phyloP scores from a whole-genome alignment of 208 protist genomes.

The Leishmania guyanensis region DNA sequence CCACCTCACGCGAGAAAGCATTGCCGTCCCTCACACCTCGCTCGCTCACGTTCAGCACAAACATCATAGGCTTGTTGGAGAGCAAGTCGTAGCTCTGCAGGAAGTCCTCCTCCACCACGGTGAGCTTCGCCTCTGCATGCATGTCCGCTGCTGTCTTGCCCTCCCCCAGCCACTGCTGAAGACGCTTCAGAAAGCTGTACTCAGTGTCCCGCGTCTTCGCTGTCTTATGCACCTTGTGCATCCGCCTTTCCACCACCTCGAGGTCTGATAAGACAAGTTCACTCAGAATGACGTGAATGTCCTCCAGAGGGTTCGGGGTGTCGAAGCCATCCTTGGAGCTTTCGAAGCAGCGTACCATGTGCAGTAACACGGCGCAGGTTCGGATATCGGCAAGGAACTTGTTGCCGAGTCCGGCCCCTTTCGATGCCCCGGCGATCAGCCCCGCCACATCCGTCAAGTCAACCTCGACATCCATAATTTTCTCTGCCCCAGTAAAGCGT shows the following conservation, averaged over 20 bases:
- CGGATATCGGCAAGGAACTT: conserved; percentile 90
- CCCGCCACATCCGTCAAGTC: conserved; percentile 90
- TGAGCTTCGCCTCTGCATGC: conserved; percentile 11
- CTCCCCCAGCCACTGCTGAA: conserved; percentile 61
- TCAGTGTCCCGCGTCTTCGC: conserved; percentile 47
- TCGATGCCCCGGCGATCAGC: conserved; percentile 85
- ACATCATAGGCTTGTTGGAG: conserved; percentile 83
- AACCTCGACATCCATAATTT: conserved; percentile 80
- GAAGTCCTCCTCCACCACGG: conserved; percentile 25
- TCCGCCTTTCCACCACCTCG: conserved; percentile 69
- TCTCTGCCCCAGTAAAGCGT: conserved; percentile 58
- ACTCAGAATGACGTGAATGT: conserved; percentile 73
- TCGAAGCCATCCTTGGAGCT: conserved; percentile 83
- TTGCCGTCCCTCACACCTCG: conserved; percentile 55
- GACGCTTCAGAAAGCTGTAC: conserved; percentile 43
- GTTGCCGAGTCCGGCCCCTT: conserved; percentile 86
- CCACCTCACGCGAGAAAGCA: conserved; percentile 48
- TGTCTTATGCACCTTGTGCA: conserved; percentile 48
- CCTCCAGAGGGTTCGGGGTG: conserved; percentile 71
- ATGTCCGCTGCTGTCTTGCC: conserved; percentile 53
- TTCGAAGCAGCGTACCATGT: conserved; percentile 92
- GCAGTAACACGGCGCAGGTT: conserved; percentile 76
- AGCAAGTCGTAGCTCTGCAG: conserved; percentile 71
- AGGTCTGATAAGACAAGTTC: conserved; percentile 86
- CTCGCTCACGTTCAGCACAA: conserved; percentile 89